Conservation (phyloP, 2,329 filamentous ascomycete species). For the Atkinsonella hypoxylon region DNA sequence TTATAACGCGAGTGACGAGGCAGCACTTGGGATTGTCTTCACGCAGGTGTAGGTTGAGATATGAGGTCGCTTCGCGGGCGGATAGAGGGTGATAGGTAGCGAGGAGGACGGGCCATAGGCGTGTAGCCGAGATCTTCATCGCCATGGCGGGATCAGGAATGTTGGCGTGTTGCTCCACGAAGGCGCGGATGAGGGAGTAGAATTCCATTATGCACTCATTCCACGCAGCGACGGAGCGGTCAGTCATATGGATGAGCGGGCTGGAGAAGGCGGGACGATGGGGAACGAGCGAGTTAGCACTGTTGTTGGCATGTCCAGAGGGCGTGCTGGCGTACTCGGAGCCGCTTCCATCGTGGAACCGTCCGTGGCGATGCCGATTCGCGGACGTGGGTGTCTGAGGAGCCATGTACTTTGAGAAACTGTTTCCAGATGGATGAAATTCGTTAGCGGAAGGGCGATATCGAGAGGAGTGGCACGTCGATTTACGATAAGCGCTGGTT, state of each 20-base stretch:
- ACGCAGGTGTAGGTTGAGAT: slow-evolving; percentile 28
- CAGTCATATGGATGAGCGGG: slow-evolving; percentile 24
- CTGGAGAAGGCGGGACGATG: slow-evolving; percentile 11
- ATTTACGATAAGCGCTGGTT: neutral
- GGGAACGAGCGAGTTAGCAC: slow-evolving; percentile 7
- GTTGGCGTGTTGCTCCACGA: slow-evolving; percentile 23
- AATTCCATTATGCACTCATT: slow-evolving; percentile 25
- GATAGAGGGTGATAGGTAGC: slow-evolving; percentile 26
- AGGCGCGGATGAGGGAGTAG: slow-evolving; percentile 23
- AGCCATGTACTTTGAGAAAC: slow-evolving; percentile 13
- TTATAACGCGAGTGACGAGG: slow-evolving; percentile 29
- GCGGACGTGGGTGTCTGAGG: slow-evolving; percentile 19
- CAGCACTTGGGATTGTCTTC: slow-evolving; percentile 28
- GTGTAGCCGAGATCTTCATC: slow-evolving; percentile 17
- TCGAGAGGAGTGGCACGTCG: slow-evolving; percentile 5
- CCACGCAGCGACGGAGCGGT: slow-evolving; percentile 22
- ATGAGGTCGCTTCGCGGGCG: slow-evolving; percentile 26
- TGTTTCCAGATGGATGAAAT: slow-evolving; percentile 15
- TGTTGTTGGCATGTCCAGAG: neutral
- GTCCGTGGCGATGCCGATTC: slow-evolving; percentile 16
- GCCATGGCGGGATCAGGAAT: slow-evolving; percentile 18
- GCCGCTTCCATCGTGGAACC: slow-evolving; percentile 16
- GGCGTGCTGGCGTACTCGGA: neutral
- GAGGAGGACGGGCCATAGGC: slow-evolving; percentile 25
- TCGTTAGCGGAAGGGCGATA: slow-evolving; percentile 23